Evolutionary conservation across 2,329 filamentous ascomycete genomes (phyloP).

Genomic region (Fusarium compactum): DNA sequence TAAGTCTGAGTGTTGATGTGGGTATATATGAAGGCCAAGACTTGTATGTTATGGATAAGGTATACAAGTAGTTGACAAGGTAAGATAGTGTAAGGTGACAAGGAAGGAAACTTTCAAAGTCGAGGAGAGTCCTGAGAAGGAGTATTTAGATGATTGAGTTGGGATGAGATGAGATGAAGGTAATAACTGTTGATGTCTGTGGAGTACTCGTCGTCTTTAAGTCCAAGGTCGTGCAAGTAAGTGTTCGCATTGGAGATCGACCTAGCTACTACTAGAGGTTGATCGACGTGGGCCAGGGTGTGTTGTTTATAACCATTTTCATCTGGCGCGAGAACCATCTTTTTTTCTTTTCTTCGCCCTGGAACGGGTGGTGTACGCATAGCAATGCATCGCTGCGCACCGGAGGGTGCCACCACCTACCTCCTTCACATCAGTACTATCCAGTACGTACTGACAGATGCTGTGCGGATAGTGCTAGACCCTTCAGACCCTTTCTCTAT

Average conservation of each 20-base stretch:
- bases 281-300: slow-evolving; percentile 44
- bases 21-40: slow-evolving; percentile 30
- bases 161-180: slow-evolving; percentile 36
- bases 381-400: slow-evolving; percentile 3
- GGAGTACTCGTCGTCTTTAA: slow-evolving; percentile 41
- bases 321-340: slow-evolving; percentile 31
- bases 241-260: slow-evolving; percentile 49
- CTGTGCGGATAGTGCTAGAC: slow-evolving; percentile 7
- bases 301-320: slow-evolving; percentile 41
- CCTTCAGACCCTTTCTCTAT: slow-evolving; percentile 15
- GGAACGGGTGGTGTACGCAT: slow-evolving; percentile 11
- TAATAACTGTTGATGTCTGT: slow-evolving; percentile 36
- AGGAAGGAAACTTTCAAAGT: background rate
- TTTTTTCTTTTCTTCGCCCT: slow-evolving; percentile 26
- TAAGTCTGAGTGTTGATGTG: slow-evolving; percentile 9
- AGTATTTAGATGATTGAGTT: slow-evolving; percentile 40
- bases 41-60: slow-evolving; percentile 21
- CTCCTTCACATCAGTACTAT: background rate
- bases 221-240: slow-evolving; percentile 40
- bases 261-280: slow-evolving; percentile 40
- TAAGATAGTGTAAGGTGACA: background rate
- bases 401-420: background rate
- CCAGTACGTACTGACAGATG: slow-evolving; percentile 1
- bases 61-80: slow-evolving; percentile 9
- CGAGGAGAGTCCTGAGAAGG: slow-evolving; percentile 26